A percentile compares a stretch with the other conserved stretches of the same genome.
Evolutionary conservation across 331 rosid species (phyloP).

Genomic region (Spiraea crenata): DNA sequence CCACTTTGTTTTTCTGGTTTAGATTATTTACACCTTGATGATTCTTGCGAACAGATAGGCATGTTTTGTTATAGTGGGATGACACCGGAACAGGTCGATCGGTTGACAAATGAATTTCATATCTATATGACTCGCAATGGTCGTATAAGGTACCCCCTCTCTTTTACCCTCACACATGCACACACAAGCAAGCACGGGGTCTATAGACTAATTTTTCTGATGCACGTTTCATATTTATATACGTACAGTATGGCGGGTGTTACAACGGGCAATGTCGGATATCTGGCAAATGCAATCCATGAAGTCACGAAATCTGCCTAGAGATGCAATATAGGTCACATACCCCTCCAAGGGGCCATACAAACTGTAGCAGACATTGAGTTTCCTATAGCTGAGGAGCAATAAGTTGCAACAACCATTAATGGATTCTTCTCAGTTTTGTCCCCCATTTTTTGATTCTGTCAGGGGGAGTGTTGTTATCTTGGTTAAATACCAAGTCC

Average conservation of each 20-base stretch:
- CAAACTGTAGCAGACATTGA: conserved; percentile 1
- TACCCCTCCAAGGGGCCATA: not conserved
- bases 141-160: conserved; percentile 61
- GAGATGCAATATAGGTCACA: not conserved
- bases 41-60: conserved; percentile 62
- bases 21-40: conserved; percentile 1
- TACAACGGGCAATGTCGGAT: conserved; percentile 70
- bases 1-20: not conserved
- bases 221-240: not conserved
- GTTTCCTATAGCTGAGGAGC: conserved; percentile 4
- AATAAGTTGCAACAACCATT: conserved; percentile 10
- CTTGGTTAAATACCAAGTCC: conserved; percentile 10
- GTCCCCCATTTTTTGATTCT: not conserved
- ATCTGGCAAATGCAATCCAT: conserved; percentile 79
- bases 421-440: not conserved
- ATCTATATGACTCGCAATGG: conserved; percentile 92
- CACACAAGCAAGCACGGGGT: not conserved
- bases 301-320: conserved; percentile 69
- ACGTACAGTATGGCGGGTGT: conserved; percentile 89
- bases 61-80: conserved; percentile 94
- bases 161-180: not conserved
- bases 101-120: conserved; percentile 73
- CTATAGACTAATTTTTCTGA: not conserved
- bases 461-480: not conserved
- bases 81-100: conserved; percentile 94